Conservation (phyloP, 1,284 basidiomycete genomes). For the Trichosporon faecale region DNA sequence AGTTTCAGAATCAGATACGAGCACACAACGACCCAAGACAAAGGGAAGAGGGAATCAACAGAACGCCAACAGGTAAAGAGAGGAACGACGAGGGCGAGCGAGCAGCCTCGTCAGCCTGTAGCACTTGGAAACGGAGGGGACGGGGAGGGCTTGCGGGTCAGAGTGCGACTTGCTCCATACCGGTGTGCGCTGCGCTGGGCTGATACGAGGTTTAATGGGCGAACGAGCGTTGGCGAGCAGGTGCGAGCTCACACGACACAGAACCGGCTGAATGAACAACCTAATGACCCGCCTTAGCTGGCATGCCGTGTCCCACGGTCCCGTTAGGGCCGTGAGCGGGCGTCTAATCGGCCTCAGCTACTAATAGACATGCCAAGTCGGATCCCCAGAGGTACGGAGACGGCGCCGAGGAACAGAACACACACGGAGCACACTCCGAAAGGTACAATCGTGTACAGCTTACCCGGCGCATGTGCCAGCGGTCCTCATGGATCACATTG, state of each 20-base stretch:
- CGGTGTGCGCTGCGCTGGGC: neutral
- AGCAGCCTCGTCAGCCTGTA: neutral
- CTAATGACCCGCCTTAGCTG: neutral
- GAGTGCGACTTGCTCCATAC: neutral
- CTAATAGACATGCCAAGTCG: neutral
- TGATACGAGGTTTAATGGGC: neutral
- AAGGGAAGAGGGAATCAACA: neutral
- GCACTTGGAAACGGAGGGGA: neutral
- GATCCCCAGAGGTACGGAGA: neutral
- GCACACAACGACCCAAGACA: neutral
- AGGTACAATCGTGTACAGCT: neutral
- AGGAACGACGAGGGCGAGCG: neutral
- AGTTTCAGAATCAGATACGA: neutral
- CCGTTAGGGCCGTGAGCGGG: neutral
- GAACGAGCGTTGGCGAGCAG: neutral
- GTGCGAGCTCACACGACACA: neutral
- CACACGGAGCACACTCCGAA: neutral
- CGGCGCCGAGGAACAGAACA: neutral
- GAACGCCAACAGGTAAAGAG: neutral
- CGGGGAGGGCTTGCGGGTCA: too few relatives aligned
- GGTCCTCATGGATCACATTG: neutral
- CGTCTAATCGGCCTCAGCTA: neutral
- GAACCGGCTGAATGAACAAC: neutral
- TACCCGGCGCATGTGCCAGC: too few relatives aligned
- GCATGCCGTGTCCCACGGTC: neutral